Evolutionary conservation across 1,284 basidiomycete species (phyloP), one percentile per base, ranked within the genome.

Genomic region (Malassezia sp.): DNA sequence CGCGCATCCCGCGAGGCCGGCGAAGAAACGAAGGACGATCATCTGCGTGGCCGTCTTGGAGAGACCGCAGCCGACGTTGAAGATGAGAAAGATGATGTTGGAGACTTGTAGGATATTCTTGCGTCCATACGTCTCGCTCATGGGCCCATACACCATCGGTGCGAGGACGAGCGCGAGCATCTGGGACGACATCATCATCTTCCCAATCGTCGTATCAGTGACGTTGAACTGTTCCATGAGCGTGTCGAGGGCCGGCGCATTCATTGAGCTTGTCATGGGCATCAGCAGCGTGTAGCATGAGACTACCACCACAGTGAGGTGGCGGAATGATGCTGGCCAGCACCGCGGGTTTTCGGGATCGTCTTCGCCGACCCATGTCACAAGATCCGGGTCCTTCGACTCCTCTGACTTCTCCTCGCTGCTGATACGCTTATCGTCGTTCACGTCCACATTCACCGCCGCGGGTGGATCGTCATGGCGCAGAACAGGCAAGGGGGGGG

Each of bases 1-100:
- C 1, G 70, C 70, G 7, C 51, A 49, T 1, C 66, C 70, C n/a
- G 63, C 63, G 4, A 71, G 41, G 2, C 70, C 70, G n/a, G 59
- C 52, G 21, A 60, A 43, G 26, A 60, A 60, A 7, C 59, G 48
- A 21, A 60, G 51, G 12, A 45, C 38, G 21, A 47, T 47, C 45
- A 66, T 48, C 37, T 60, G 54, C 12, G 54, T 38, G 1, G 52
- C 30, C 9, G 26, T 52, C 23, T 53, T 52, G 26, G 60, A 42
- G 3, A 52, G 45, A 12, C 44, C 49, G 17, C 50, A 49, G 24
- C 21, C 37, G 22, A 53, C 35, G 41, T 43, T 53, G 26, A 56
- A 56, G 18, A 45, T 35, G 20, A 46, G 21, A 21, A 45, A 39
- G 23, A 39, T 14, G 6, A 45, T 14, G 38, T 47, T 47, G 24